These are phyloP conservation scores for Corinectria fuckeliana DNA, from an alignment of 2,329 filamentous ascomycete species.

Conservation along the genomic window DNA sequence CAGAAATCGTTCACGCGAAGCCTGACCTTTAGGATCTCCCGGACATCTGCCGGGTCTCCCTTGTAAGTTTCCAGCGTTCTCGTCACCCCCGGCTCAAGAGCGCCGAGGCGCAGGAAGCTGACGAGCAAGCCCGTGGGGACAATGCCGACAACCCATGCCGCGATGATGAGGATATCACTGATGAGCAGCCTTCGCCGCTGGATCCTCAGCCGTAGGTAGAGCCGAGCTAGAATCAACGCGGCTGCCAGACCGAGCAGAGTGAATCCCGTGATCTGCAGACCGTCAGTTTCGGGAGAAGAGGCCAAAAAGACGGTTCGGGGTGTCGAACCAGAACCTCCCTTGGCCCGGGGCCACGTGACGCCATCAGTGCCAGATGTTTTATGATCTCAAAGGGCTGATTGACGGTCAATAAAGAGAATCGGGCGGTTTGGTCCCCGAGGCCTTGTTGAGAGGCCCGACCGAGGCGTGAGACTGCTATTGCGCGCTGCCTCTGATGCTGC, in stretches of 20 bases:
- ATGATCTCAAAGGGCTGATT: neutral
- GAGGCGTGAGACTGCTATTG: neutral
- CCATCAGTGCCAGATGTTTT: neutral
- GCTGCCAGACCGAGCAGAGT: neutral
- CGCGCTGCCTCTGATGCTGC: neutral
- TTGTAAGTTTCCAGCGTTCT: neutral
- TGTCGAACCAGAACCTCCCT: neutral
- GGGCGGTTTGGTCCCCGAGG: neutral
- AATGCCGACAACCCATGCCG: constrained; percentile 8
- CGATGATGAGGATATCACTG: constrained; percentile 9
- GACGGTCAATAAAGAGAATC: rapidly evolving
- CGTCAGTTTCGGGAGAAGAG: neutral
- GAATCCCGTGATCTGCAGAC: neutral
- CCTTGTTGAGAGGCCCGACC: neutral
- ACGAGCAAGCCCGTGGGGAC: neutral
- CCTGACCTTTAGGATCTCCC: neutral
- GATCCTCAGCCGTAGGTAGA: constrained; percentile 21
- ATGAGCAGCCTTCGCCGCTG: constrained; percentile 17
- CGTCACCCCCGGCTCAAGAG: constrained; percentile 10
- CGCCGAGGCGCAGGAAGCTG: constrained; percentile 12
- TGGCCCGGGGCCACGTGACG: neutral
- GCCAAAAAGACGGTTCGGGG: neutral
- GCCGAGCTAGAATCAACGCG: constrained; percentile 14
- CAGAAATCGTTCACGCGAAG: neutral
- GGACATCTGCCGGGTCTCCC: neutral